These are phyloP conservation scores for Thalassiosira hispida DNA, from an alignment of 352 stramenopile genomes.

Conservation along the genomic window DNA sequence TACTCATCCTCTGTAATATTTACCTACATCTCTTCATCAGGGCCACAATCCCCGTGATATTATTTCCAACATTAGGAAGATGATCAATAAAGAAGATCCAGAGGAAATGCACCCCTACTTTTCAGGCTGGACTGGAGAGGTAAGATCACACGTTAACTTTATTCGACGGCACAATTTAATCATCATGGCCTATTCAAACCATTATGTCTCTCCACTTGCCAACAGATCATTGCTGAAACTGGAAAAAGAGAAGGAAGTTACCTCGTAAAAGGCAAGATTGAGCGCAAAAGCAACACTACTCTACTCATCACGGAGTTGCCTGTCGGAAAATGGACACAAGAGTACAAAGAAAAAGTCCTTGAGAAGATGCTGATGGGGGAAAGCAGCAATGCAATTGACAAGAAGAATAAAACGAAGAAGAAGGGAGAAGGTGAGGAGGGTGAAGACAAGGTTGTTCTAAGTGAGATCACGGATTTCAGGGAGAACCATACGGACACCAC, in stretches of 20 bases:
- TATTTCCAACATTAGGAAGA: conserved; percentile 92
- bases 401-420: conserved; percentile 81
- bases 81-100: conserved; percentile 83
- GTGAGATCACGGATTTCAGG: conserved; percentile 89
- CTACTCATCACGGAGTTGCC: conserved; percentile 96
- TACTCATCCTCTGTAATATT: too few species aligned
- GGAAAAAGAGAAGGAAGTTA: conserved; percentile 76
- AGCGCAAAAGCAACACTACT: conserved; percentile 91
- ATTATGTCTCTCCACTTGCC: too few species aligned
- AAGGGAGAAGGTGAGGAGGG: conserved; percentile 21
- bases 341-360: conserved; percentile 74
- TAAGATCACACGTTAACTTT: conserved; percentile 69
- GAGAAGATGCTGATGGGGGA: conserved; percentile 90
- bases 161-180: not conserved
- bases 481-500: conserved; percentile 96
- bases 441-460: conserved; percentile 26
- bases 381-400: too few species aligned
- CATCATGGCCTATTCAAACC: too few species aligned
- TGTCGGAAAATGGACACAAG: conserved; percentile 93
- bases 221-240: conserved; percentile 65
- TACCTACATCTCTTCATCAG: too few species aligned
- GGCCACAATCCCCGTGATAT: conserved; percentile 96
- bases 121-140: conserved; percentile 93
- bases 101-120: conserved; percentile 93
- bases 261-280: conserved; percentile 80